These are phyloP conservation scores for Durotheca rogersii DNA, from an alignment of 495 filamentous ascomycete genomes.

Conservation along the genomic window DNA sequence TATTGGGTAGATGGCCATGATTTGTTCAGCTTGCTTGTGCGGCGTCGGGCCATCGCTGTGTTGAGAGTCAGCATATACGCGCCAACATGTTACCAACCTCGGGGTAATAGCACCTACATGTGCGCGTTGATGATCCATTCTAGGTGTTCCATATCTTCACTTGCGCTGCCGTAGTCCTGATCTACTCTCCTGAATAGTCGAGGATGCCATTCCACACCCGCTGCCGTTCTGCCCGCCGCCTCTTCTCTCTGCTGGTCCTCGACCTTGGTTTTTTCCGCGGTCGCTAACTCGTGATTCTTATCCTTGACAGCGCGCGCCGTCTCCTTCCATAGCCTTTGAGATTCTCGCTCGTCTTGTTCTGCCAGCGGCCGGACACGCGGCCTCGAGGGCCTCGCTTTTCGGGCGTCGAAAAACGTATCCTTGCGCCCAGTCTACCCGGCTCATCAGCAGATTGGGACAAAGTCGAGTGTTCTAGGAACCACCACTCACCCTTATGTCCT, in stretches of 20 bases:
- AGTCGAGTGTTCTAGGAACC: neutral
- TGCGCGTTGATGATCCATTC: constrained; percentile 94
- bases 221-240: constrained; percentile 74
- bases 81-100: neutral
- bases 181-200: constrained; percentile 75
- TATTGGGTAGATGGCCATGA: constrained; percentile 83
- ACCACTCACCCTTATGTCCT: constrained; percentile 68
- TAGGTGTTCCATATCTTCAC: constrained; percentile 82
- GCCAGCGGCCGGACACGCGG: constrained; percentile 74
- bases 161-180: constrained; percentile 68
- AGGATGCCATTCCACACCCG: constrained; percentile 88
- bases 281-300: constrained; percentile 84
- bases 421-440: constrained; percentile 73
- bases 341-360: constrained; percentile 90
- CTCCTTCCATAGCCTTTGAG: constrained; percentile 79
- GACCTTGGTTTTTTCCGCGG: constrained; percentile 91
- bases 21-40: constrained; percentile 76
- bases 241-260: constrained; percentile 90
- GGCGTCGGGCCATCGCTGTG: constrained; percentile 63
- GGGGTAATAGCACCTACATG: constrained; percentile 59
- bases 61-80: constrained; percentile 30
- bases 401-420: constrained; percentile 86
- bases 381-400: constrained; percentile 68
- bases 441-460: constrained; percentile 1
- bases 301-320: constrained; percentile 78